Base-by-base conservation (phyloP, 495 filamentous ascomycete genomes). In the Penicillium tannophilum region DNA sequence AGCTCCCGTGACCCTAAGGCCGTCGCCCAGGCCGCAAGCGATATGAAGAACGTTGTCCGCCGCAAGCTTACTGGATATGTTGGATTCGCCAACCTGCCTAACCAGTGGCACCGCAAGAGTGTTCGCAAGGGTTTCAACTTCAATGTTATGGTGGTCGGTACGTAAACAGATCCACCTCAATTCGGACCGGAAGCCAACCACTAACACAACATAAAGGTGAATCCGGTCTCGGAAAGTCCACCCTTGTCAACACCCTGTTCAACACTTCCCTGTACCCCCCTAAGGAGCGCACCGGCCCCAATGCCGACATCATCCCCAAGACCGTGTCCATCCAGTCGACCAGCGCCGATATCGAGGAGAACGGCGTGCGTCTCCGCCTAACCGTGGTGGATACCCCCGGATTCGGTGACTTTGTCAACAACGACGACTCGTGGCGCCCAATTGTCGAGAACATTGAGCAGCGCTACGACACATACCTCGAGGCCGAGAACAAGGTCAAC, bases 101-200 rank as follows among this genome's bases (percentile, higher is more conserved):
- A 98, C 79, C 94, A 98, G 78, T 98, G 95, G 95, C 94, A 98
- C 82, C 92, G 94, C 76, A 98, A 98, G 88, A 97, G 93, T 84
- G 95, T 98, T 67, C 90, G 94, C 71, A 98, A 98, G 77, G 94
- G 94, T 58, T 98, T 98, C 87, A 98, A 98, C 84, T 98, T 98
- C 84, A 98, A 98, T 72, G 94, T 98, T 58, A 98, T 98, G 94
- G 94, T 98, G 76, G 94, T 98, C 76, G 94, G 94, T 98, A 82
- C 68, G 81, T 79, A 19, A 52, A 49, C 19, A 12, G 4, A 17
- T 26, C 31, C 50, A 41, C 19, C 24, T 39, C 42, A 35, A 49
- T 56, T 45, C 17, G 17, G 47, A 2, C 47, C 8, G 36, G 12
- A 43, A 44, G 16, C 12, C 6, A 35, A 24, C 9, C 0, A 17